Evolutionary conservation across 495 filamentous ascomycete species (phyloP).

Genomic region (Penicillium desertorum): DNA sequence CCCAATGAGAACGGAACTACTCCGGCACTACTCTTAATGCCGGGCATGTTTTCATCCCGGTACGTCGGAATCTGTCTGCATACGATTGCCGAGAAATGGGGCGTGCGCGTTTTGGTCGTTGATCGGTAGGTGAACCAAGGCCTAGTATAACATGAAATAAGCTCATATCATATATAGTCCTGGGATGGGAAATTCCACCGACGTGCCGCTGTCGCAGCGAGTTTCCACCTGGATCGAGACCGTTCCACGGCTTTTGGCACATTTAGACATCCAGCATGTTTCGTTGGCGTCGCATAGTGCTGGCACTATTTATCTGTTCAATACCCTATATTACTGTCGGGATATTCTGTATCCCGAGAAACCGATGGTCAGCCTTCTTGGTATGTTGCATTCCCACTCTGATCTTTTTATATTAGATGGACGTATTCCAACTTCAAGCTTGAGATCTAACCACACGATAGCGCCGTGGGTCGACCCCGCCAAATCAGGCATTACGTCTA

Average conservation of each 20-base stretch:
- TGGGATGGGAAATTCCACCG: conserved; percentile 47
- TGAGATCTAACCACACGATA: conserved; percentile 16
- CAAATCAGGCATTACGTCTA: conserved; percentile 32
- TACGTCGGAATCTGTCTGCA: conserved; percentile 31
- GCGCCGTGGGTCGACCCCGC: conserved; percentile 50
- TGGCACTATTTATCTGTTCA: conserved; percentile 49
- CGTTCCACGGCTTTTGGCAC: conserved; percentile 40
- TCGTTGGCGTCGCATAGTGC: conserved; percentile 44
- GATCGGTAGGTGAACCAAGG: conserved; percentile 20
- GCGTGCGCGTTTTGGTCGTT: conserved; percentile 33
- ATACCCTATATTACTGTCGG: conserved; percentile 40
- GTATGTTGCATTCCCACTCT: conserved; percentile 14
- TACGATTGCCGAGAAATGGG: conserved; percentile 28
- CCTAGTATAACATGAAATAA: not conserved
- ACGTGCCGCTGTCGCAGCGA: conserved; percentile 37
- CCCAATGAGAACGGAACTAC: not conserved
- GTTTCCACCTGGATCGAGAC: conserved; percentile 44
- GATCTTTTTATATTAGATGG: not conserved
- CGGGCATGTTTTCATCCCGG: conserved; percentile 39
- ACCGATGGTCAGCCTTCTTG: conserved; percentile 38
- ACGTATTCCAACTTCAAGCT: not conserved
- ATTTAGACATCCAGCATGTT: conserved; percentile 42
- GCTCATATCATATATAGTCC: conserved; percentile 9
- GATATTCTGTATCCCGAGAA: conserved; percentile 38
- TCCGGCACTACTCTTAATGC: conserved; percentile 31